Conservation (phyloP, 192 early-diverging fungal species). For the Linnemannia hyalina region DNA sequence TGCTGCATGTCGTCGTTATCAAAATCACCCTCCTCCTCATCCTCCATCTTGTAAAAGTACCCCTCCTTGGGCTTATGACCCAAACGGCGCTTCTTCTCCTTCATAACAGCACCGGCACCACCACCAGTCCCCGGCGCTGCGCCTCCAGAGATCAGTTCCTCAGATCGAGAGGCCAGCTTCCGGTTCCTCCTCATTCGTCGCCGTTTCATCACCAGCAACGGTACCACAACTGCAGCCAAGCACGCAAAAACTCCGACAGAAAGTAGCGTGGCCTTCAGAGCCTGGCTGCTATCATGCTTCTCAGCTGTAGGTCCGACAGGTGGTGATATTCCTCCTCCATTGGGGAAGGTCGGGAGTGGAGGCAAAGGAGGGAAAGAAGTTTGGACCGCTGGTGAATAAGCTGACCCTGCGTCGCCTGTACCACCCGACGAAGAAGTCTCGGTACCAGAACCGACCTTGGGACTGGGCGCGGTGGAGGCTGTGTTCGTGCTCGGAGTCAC, state of each 20-base stretch:
- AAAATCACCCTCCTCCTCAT: not conserved
- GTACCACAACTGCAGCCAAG: slow-evolving; percentile 18
- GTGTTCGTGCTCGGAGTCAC: not conserved
- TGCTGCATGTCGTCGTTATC: not conserved
- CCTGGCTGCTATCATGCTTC: not conserved
- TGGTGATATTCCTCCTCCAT: not conserved
- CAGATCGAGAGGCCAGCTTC: not conserved
- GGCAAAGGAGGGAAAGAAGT: not conserved
- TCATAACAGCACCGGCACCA: slow-evolving; percentile 21
- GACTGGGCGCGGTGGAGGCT: not conserved
- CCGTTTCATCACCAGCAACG: slow-evolving; percentile 24
- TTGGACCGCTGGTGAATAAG: not conserved
- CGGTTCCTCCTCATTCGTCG: slow-evolving; percentile 15
- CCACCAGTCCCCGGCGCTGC: not conserved
- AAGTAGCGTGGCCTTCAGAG: slow-evolving; percentile 11
- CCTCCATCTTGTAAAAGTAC: slow-evolving; percentile 45
- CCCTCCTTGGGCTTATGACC: slow-evolving; percentile 20
- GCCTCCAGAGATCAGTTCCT: not conserved
- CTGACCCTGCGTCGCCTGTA: not conserved
- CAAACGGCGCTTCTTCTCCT: slow-evolving; percentile 20
- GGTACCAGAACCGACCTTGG: not conserved
- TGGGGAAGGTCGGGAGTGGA: not conserved
- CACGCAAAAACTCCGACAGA: slow-evolving; percentile 11
- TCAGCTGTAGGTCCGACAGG: not conserved
- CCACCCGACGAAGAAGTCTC: not conserved